Percentiles rank a stretch among this genome's conserved stretches.
These are phyloP conservation scores for Dacryopinax primogenitus DNA, from an alignment of 768 basidiomycete species.

Conservation along the genomic window DNA sequence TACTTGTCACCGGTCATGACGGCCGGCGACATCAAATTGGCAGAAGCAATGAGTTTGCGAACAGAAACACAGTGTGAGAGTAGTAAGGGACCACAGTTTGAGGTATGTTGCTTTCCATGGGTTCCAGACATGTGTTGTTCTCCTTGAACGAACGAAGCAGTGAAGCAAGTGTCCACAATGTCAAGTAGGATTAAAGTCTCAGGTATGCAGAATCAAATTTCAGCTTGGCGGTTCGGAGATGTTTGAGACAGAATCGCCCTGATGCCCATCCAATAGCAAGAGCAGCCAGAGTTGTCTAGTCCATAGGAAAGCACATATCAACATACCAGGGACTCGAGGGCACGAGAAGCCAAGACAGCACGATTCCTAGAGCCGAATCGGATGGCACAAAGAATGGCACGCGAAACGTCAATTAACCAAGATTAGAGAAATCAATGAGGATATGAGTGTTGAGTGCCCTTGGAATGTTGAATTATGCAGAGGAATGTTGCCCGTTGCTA, in stretches of 20 bases:
- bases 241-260: not conserved
- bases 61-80: not conserved
- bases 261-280: not conserved
- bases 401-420: not conserved
- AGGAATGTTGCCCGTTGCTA: not conserved
- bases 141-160: not conserved
- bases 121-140: not conserved
- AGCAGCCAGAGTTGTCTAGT: not conserved
- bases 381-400: not conserved
- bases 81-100: not conserved
- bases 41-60: too few species aligned
- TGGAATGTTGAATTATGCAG: not conserved
- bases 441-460: not conserved
- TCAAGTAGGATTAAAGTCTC: not conserved
- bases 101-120: slow-evolving; percentile 7
- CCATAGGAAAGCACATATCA: not conserved
- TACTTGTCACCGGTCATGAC: not conserved
- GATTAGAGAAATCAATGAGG: not conserved
- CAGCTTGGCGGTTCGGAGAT: not conserved
- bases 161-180: not conserved
- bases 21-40: not conserved
- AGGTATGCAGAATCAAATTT: not conserved
- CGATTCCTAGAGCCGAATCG: not conserved
- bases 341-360: not conserved
- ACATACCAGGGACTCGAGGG: not conserved